A percentile compares a stretch with the other conserved stretches of the same genome.
These are phyloP conservation scores for Boletellus sp. DNA, from an alignment of 1,284 basidiomycete species.

Conservation along the genomic window DNA sequence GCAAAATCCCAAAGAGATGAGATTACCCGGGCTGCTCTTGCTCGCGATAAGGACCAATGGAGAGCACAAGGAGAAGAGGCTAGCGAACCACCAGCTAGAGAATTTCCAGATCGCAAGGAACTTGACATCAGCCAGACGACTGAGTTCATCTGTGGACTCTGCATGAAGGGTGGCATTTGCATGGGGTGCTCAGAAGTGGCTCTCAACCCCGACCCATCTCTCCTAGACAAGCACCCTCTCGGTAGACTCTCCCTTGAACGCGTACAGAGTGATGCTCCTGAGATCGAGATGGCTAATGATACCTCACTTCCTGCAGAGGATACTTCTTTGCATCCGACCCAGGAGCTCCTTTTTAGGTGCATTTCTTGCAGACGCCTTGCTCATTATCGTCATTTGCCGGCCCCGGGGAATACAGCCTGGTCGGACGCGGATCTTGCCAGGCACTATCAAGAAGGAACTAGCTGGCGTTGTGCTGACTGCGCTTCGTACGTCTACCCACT, in stretches of 20 bases:
- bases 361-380: constrained; percentile 74
- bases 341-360: constrained; percentile 74
- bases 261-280: constrained; percentile 13
- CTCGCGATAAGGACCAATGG: constrained; percentile 47
- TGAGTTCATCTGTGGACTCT: constrained; percentile 76
- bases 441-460: constrained; percentile 59
- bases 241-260: constrained; percentile 14
- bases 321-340: constrained; percentile 20
- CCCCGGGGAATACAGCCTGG: constrained; percentile 39
- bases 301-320: constrained; percentile 13
- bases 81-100: constrained; percentile 16
- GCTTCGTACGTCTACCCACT: constrained; percentile 65
- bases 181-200: constrained; percentile 69
- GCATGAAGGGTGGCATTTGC: constrained; percentile 72
- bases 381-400: constrained; percentile 73
- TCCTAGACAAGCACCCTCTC: constrained; percentile 18
- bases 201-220: constrained; percentile 41
- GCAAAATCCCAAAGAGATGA: constrained; percentile 64
- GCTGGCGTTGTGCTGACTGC: constrained; percentile 83
- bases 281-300: constrained; percentile 34
- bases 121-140: constrained; percentile 63
- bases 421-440: constrained; percentile 49
- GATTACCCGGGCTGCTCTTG: constrained; percentile 62
- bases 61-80: constrained; percentile 24
- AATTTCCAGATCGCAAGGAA: constrained; percentile 26